Evolutionary conservation across 202 grass and related monocot species (phyloP), one percentile per base, ranked within the genome.

Genomic region (Carex sylvatica): DNA sequence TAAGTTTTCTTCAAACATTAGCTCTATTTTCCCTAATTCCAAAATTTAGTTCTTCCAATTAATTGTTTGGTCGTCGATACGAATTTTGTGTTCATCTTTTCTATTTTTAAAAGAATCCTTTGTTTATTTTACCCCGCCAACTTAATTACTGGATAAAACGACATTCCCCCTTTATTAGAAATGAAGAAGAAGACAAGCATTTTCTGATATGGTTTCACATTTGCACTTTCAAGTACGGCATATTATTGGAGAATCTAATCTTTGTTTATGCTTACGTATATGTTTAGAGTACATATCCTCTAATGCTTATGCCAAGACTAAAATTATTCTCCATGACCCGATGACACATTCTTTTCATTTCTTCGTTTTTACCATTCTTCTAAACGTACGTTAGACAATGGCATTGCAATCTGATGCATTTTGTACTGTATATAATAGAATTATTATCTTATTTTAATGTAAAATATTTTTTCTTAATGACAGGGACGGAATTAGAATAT

Each of bases 231-330:
- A 1, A 19, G 58, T 80, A 66, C 58, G 9, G 61, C 23, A 69
- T 68, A 68, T 68, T 53, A 4, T 67, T 82, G 63, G 42, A 81
- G 79, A 82, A 65, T 52, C 42, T 67, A 54, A 69, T 69, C 79
- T 82, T 65, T 68, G 44, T 82, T 68, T 69, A 66, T 69, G 24
- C 79, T 69, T 68, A 36, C 15, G 19, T 56, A 58, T 18, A 31
- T 31, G 42, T 76, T 56, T 76, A 5, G 6, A 33, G 49, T 67
- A 64, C 60, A 65, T 51, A 53, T 53, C 22, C 19, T 8, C 35
- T 20, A 61, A 62, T 80, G 35, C 19, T 65, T 33, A 81, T 65
- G 35, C 62, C 24, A 42, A 67, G 36, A 65, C 79, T 61, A 53
- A 81, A 81, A 64, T 49, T 80, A 81, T 80, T 65, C 78, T 47